Evolutionary conservation across 352 stramenopile genomes (phyloP).

Genomic region (Phytophthora nicotianae): DNA sequence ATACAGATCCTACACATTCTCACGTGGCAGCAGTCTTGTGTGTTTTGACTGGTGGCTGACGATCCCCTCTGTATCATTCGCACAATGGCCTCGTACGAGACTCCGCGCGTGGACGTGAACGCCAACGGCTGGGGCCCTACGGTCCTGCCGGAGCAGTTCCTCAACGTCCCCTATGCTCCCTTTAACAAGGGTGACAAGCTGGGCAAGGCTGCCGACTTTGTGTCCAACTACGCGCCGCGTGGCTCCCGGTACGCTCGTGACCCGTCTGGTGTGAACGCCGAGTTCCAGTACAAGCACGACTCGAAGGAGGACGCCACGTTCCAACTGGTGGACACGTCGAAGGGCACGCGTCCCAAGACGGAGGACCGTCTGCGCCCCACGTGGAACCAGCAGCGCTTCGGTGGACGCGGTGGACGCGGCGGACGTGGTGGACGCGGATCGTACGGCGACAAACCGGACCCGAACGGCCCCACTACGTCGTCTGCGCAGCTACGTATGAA

Average conservation of each 20-base stretch:
- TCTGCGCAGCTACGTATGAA: conserved; percentile 81
- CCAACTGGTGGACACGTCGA: conserved; percentile 94
- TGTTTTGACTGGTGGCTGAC: conserved; percentile 30
- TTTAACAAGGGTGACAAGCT: conserved; percentile 97
- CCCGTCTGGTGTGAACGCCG: conserved; percentile 87
- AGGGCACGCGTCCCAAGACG: conserved; percentile 78
- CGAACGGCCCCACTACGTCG: conserved; percentile 47
- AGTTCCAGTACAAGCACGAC: conserved; percentile 96
- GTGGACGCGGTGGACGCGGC: conserved; percentile 51
- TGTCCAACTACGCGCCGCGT: conserved; percentile 73
- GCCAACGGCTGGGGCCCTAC: conserved; percentile 85
- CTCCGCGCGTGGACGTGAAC: conserved; percentile 85
- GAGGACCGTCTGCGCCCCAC: conserved; percentile 81
- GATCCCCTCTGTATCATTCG: conserved; percentile 23
- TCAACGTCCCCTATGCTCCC: conserved; percentile 93
- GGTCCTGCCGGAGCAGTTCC: conserved; percentile 89
- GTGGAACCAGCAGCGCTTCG: conserved; percentile 89
- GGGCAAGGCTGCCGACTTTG: conserved; percentile 94
- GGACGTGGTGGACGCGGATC: conserved; percentile 32
- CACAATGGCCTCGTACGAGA: conserved; percentile 76
- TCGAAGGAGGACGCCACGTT: conserved; percentile 92
- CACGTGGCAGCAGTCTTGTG: neutral
- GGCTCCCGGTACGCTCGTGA: conserved; percentile 62
- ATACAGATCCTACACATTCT: neutral
- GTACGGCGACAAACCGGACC: conserved; percentile 45